Percentiles rank a stretch among this genome's conserved stretches.
These are phyloP conservation scores for Phylloporus sp. DNA, from an alignment of 768 basidiomycete species.

Conservation along the genomic window DNA sequence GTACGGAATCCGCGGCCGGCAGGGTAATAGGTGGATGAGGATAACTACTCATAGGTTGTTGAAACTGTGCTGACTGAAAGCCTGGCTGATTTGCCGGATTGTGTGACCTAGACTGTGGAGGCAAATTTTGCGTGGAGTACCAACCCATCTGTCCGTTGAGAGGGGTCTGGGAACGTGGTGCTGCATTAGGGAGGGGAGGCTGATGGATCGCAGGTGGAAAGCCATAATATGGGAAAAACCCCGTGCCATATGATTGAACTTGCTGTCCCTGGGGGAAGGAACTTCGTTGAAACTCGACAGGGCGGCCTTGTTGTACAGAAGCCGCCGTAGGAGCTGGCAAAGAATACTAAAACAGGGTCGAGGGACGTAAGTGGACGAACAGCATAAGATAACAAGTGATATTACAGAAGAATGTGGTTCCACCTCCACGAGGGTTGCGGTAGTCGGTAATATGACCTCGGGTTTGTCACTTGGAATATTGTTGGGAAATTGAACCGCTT, in stretches of 20 bases:
- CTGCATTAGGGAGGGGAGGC: background rate
- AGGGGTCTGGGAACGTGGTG: slow-evolving; percentile 1
- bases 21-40: background rate
- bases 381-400: background rate
- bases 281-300: background rate
- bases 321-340: background rate
- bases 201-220: background rate
- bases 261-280: background rate
- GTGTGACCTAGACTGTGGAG: slow-evolving; percentile 1
- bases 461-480: slow-evolving; percentile 5
- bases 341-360: slow-evolving; percentile 10
- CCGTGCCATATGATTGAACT: background rate
- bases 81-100: slow-evolving; percentile 1
- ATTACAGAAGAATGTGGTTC: slow-evolving; percentile 20
- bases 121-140: slow-evolving; percentile 11
- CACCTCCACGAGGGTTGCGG: slow-evolving; percentile 34
- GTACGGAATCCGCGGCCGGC: background rate
- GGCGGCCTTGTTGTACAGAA: slow-evolving; percentile 3
- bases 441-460: slow-evolving; percentile 28
- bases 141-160: slow-evolving; percentile 8
- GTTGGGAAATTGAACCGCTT: slow-evolving; percentile 13
- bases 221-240: slow-evolving; percentile 2
- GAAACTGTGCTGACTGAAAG: slow-evolving; percentile 5
- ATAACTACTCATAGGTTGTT: slow-evolving; percentile 11
- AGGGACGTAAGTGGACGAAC: slow-evolving; percentile 4